phyloP scores from a whole-genome alignment of 768 basidiomycete species.

The Sistotremastrum suecicum region DNA sequence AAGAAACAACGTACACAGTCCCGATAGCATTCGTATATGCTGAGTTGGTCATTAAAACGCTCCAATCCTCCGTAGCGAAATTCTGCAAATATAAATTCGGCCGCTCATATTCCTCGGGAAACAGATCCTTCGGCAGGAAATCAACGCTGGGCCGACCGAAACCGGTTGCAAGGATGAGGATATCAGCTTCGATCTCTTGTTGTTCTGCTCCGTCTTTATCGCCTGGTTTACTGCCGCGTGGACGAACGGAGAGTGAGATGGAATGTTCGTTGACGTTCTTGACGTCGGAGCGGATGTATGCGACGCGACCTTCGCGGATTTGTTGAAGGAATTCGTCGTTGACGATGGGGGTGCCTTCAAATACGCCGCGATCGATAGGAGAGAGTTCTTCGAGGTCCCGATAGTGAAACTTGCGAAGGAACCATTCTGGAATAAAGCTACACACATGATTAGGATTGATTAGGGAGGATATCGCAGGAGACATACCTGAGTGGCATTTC shows the following conservation, averaged over 20 bases:
- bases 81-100: conserved; percentile 41
- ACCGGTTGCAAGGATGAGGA: conserved; percentile 39
- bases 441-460: not conserved
- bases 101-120: conserved; percentile 35
- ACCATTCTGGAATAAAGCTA: conserved; percentile 33
- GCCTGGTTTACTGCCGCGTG: conserved; percentile 19
- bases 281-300: conserved; percentile 36
- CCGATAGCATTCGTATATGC: conserved; percentile 36
- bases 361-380: conserved; percentile 27
- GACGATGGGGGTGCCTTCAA: conserved; percentile 35
- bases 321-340: conserved; percentile 37
- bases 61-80: conserved; percentile 41
- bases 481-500: conserved; percentile 34
- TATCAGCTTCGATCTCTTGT: conserved; percentile 26
- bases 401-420: conserved; percentile 30
- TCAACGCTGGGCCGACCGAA: conserved; percentile 31
- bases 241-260: conserved; percentile 26
- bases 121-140: conserved; percentile 33
- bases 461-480: not conserved
- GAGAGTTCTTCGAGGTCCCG: conserved; percentile 29
- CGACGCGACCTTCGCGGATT: conserved; percentile 26
- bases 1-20: conserved; percentile 17
- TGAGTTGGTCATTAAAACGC: conserved; percentile 35
- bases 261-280: conserved; percentile 22
- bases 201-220: conserved; percentile 16